Evolutionary conservation across 2,329 filamentous ascomycete genomes (phyloP), one percentile per base, ranked within the genome.

Genomic region (Exophiala viscosa): DNA sequence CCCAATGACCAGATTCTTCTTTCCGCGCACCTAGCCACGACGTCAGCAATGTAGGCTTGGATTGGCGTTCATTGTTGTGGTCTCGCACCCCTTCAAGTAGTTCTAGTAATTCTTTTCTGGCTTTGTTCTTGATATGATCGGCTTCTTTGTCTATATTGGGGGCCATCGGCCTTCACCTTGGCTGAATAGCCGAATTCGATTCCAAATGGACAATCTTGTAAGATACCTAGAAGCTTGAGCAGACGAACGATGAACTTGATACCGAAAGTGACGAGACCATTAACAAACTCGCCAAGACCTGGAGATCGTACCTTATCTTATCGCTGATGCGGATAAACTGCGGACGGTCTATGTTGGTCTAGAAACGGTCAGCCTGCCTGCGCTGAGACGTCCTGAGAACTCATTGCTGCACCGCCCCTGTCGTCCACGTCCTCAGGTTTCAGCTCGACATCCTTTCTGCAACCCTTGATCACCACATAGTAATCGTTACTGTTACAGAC

Each of bases 1-100:
- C 70, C 97, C 92, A 67, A 99, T 86, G 47, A 99, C 88, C 57
- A 99, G 78, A 67, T 96, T 97, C 80, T 99, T 99, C 82, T 97
- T 99, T 63, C 95, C 95, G 68, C 92, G 88, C 61, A 97, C 90
- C 93, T 99, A 67, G 40, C 58, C 48, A 56, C 14, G 54, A 53
- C 39, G 58, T 74, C 55, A 73, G 70, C 55, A 39, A 13, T 17
- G 18, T n/a, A n/a, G 7, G 7, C 18, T 55, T 62, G 59, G 58
- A 23, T 6, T n/a, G 35, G 13, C 11, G n/a, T 14, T 20, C 18
- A 31, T 18, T 34, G 14, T 34, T 15, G 5, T 45, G 48, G 44
- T 44, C 41, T 88, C 90, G 83, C 87, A 99, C 93, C 72, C 88
- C 86, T 81, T 97, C 92, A 57, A 99, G 86, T 64, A 97, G 84